Conservation (phyloP, 805 yeast species). For the Wickerhamomyces strasburgensis region DNA sequence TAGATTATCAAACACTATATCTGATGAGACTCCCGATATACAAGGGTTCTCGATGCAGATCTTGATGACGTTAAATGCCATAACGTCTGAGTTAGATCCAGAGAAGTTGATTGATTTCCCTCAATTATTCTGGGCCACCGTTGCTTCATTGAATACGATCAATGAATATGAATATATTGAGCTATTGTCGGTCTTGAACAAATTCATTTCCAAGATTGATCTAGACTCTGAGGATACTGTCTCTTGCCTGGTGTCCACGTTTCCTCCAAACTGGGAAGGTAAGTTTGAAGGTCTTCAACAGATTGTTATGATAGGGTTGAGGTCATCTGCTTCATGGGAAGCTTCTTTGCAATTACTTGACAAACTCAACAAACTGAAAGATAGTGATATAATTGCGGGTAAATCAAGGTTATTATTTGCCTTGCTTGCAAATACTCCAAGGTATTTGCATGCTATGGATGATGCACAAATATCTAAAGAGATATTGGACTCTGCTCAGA, state of each 20-base stretch:
- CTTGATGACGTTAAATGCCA: constrained; percentile 89
- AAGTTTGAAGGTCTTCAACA: constrained; percentile 84
- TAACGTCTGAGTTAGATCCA: constrained; percentile 78
- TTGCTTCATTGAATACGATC: constrained; percentile 83
- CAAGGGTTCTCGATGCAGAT: constrained; percentile 98
- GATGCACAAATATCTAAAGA: constrained; percentile 45
- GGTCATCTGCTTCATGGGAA: constrained; percentile 78
- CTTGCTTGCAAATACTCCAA: constrained; percentile 72
- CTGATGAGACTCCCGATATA: constrained; percentile 84
- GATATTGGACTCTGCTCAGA: constrained; percentile 45
- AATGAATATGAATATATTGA: constrained; percentile 94
- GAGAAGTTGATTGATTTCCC: constrained; percentile 82
- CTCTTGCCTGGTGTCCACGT: constrained; percentile 73
- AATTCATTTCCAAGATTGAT: constrained; percentile 82
- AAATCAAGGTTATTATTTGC: constrained; percentile 67
- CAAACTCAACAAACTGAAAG: constrained; percentile 58
- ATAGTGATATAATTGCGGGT: constrained; percentile 73
- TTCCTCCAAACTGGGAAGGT: constrained; percentile 96
- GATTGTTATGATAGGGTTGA: constrained; percentile 71
- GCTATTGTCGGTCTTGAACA: constrained; percentile 73
- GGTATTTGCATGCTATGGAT: constrained; percentile 79
- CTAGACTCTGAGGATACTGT: constrained; percentile 82
- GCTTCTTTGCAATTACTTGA: constrained; percentile 71
- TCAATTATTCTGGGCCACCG: constrained; percentile 91
- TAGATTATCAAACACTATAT: constrained; percentile 84